phyloP scores from a whole-genome alignment of 208 protist genomes.

The Tritrichomonas foetus region DNA sequence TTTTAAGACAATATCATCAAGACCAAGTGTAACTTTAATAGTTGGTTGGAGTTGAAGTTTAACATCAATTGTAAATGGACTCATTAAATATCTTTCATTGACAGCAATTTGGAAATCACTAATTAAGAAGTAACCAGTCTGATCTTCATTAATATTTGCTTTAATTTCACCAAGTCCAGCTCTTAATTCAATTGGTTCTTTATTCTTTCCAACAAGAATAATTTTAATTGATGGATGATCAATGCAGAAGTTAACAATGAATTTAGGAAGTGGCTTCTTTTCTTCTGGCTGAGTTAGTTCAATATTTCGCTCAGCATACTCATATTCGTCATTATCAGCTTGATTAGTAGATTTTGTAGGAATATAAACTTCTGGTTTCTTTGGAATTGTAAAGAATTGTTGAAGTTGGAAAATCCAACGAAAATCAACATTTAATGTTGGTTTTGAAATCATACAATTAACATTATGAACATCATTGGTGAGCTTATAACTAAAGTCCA shows the following conservation, averaged over 20 bases:
- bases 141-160: neutral
- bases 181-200: neutral
- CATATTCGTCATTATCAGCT: neutral
- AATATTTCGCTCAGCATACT: neutral
- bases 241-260: neutral
- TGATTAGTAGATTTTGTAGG: neutral
- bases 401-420: neutral
- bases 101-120: neutral
- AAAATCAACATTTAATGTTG: neutral
- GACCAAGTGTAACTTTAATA: neutral
- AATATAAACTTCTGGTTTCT: neutral
- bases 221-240: neutral
- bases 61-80: neutral
- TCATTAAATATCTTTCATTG: neutral
- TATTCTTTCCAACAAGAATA: neutral
- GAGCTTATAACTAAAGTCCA: neutral
- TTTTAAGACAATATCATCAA: neutral
- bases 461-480: neutral
- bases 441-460: neutral
- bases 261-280: neutral
- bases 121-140: neutral
- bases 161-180: neutral
- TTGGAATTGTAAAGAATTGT: neutral
- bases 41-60: neutral
- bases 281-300: neutral